Conservation (phyloP, 331 rosid genomes). For the Cucumis variabilis region DNA sequence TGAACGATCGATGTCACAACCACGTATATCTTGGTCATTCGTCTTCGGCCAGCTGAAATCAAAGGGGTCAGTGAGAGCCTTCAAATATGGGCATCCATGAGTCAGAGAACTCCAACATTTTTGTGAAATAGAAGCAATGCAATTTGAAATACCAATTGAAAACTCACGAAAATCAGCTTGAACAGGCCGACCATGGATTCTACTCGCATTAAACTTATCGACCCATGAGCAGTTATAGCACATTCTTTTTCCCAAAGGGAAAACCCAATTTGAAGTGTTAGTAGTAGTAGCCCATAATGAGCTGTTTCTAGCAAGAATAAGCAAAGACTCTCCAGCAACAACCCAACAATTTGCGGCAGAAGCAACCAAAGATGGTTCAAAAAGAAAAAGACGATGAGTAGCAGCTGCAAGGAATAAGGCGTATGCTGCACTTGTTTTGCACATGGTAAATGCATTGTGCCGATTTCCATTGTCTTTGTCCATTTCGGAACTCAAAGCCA, state of each 20-base stretch:
- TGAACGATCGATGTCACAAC: not conserved
- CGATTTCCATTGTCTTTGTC: slow-evolving; percentile 31
- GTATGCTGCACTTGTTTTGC: slow-evolving; percentile 69
- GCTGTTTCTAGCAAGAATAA: slow-evolving; percentile 56
- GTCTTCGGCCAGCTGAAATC: slow-evolving; percentile 49
- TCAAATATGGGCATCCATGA: slow-evolving; percentile 49
- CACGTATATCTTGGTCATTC: not conserved
- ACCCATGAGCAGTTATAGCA: slow-evolving; percentile 59
- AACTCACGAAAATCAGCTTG: slow-evolving; percentile 46
- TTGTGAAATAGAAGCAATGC: slow-evolving; percentile 42
- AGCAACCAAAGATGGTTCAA: slow-evolving; percentile 69
- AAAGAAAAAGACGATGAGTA: slow-evolving; percentile 66
- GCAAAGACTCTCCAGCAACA: slow-evolving; percentile 74
- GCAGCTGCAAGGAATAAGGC: slow-evolving; percentile 75
- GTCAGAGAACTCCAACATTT: slow-evolving; percentile 60
- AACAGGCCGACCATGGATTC: slow-evolving; percentile 36
- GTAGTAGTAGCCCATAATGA: slow-evolving; percentile 44
- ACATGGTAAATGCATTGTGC: slow-evolving; percentile 47
- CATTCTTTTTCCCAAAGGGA: slow-evolving; percentile 39
- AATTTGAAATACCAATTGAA: slow-evolving; percentile 51
- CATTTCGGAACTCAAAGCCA: slow-evolving; percentile 33
- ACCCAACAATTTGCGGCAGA: slow-evolving; percentile 72
- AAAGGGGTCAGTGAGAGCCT: slow-evolving; percentile 51
- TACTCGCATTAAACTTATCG: slow-evolving; percentile 39
- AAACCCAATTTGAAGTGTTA: slow-evolving; percentile 33